These are phyloP conservation scores for Penicillium robsamsonii DNA, from an alignment of 495 filamentous ascomycete species.

Conservation along the genomic window DNA sequence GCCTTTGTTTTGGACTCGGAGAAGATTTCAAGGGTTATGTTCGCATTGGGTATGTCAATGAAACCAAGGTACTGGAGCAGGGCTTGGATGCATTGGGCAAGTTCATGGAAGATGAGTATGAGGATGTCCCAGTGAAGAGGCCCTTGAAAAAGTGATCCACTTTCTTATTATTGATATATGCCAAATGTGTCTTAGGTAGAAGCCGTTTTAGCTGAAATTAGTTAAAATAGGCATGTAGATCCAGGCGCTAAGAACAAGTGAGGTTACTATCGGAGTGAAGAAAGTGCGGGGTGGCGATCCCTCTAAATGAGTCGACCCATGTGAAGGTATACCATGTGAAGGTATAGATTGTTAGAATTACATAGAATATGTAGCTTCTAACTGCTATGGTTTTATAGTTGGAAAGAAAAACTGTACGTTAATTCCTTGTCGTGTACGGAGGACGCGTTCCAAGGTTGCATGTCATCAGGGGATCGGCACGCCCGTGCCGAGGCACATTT, in stretches of 20 bases:
- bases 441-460: neutral
- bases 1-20: slow-evolving; percentile 68
- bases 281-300: neutral
- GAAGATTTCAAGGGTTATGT: slow-evolving; percentile 76
- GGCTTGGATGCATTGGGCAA: slow-evolving; percentile 59
- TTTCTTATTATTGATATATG: too few species aligned
- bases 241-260: neutral
- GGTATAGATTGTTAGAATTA: neutral
- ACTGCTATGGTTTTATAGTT: too few species aligned
- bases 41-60: slow-evolving; percentile 73
- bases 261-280: neutral
- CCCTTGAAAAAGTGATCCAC: neutral
- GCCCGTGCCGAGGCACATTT: slow-evolving; percentile 17
- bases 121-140: slow-evolving; percentile 49
- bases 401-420: neutral
- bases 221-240: too few species aligned
- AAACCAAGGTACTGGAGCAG: slow-evolving; percentile 65
- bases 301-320: slow-evolving; percentile 2
- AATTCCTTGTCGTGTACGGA: neutral
- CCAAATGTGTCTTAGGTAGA: too few species aligned
- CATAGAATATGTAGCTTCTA: too few species aligned
- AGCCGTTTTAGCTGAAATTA: too few species aligned
- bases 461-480: slow-evolving; percentile 6
- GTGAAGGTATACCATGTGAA: neutral
- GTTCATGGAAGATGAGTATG: slow-evolving; percentile 63